Conservation (phyloP, 257 asterid species). For the Nicotiana undulata region DNA sequence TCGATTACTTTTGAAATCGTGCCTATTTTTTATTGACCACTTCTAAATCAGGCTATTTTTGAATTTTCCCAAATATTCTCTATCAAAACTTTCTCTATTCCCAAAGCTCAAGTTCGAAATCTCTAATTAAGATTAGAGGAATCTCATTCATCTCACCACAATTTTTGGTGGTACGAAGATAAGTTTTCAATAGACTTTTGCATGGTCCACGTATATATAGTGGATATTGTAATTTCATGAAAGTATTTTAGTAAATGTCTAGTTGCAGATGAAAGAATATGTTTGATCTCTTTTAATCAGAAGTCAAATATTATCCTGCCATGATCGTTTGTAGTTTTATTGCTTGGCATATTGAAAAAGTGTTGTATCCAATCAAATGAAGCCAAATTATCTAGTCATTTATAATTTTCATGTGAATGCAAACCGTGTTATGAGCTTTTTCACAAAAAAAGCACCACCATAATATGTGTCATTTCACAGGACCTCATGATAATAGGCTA, state of each 20-base stretch:
- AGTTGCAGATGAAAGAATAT: not conserved
- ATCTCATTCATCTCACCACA: too few species aligned
- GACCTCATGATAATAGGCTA: too few species aligned
- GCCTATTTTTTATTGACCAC: too few species aligned
- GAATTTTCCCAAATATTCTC: too few species aligned
- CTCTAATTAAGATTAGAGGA: too few species aligned
- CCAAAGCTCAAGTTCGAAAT: too few species aligned
- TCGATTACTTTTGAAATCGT: too few species aligned
- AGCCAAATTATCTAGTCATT: not conserved
- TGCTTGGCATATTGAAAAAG: not conserved
- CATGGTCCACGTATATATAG: constrained; percentile 2
- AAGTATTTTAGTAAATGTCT: constrained; percentile 25
- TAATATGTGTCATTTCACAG: not conserved
- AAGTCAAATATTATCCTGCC: not conserved
- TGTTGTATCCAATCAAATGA: not conserved
- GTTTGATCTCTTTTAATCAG: not conserved
- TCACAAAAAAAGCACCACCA: not conserved
- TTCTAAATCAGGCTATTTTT: too few species aligned
- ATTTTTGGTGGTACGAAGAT: not conserved
- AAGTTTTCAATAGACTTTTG: not conserved
- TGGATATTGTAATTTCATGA: not conserved
- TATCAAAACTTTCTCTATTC: too few species aligned
- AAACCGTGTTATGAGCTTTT: not conserved
- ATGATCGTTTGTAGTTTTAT: not conserved
- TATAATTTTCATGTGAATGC: not conserved